Conservation (phyloP, 768 basidiomycete species). For the Hydnomerulius pinastri region DNA sequence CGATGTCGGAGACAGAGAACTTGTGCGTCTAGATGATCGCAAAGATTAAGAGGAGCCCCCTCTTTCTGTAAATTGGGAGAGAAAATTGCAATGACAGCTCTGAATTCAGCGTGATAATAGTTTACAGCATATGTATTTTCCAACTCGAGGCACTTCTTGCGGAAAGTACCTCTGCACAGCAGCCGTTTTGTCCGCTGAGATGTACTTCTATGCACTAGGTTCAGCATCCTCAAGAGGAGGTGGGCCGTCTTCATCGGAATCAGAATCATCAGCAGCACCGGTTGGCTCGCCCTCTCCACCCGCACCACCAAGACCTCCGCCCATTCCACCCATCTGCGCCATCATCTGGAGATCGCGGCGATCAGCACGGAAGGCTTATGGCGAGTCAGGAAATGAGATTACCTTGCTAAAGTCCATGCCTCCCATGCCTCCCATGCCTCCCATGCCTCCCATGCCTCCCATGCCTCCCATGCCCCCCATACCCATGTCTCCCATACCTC, state of each 20-base stretch:
- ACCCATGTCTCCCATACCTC: conserved; percentile 60
- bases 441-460: conserved; percentile 46
- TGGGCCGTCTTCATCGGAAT: conserved; percentile 61
- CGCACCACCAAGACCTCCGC: conserved; percentile 21
- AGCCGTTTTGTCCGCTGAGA: too few relatives aligned
- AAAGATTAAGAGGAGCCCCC: background rate
- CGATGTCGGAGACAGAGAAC: too few relatives aligned
- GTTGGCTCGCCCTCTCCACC: conserved; percentile 1
- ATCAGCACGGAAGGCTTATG: conserved; percentile 5
- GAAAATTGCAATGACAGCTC: background rate
- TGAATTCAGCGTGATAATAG: conserved; percentile 1
- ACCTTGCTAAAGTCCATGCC: conserved; percentile 71
- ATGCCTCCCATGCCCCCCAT: conserved; percentile 52
- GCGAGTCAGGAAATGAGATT: conserved; percentile 8
- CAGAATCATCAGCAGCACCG: conserved; percentile 39
- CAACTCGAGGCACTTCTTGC: too few relatives aligned
- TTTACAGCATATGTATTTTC: conserved; percentile 18
- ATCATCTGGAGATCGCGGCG: conserved; percentile 39
- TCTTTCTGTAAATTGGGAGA: background rate
- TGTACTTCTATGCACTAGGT: conserved; percentile 18
- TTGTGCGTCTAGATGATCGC: too few relatives aligned
- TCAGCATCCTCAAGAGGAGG: conserved; percentile 80
- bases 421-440: conserved; percentile 46
- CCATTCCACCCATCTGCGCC: conserved; percentile 37
- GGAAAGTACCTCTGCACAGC: background rate